Base-by-base conservation (phyloP, 495 filamentous ascomycete species). In the Xylaria grammica region DNA sequence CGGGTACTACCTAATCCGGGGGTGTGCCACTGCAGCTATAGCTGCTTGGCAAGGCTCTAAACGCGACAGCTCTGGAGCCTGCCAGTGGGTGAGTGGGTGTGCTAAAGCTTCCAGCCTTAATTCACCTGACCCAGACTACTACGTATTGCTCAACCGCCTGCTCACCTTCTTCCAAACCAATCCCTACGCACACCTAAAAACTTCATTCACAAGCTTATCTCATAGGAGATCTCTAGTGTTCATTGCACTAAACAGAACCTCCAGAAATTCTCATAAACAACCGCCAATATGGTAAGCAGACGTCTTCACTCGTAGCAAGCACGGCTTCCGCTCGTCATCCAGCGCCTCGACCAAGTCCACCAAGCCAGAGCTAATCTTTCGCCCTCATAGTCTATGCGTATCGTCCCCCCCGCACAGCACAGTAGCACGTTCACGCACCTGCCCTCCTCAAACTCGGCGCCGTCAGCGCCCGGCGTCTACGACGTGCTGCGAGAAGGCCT, bases 401-500 rank as follows among this genome's bases (percentile, higher is more conserved):
- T 98, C 75, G 85, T 89, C 69, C 94, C 94, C 76, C 74, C 86
- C 49, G 60, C 85, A 66, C 65, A 75, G 66, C 81, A 92, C 83
- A 73, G 78, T 72, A 78, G 79, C 69, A 84, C 86, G 64, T 82
- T 82, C 77, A 85, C 84, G 75, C 86, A 86, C 75, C 70, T 79
- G 71, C 73, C 78, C 17, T 72, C 75, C 63, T 83, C 82, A 62
- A 83, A 81, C 68, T 85, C 84, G 72, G 94, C 94, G 34, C 94
- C 94, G 64, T 96, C 92, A 20, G 94, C 92, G 59, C 92, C 92
- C 1, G 93, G 94, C 67, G 79, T 97, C 66, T 94, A 92, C 81
- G 94, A 98, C 80, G 93, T 89, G 19, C 90, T 98, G 64, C 92
- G 94, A 75, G 81, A 88, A 52, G 91, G 92, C 77, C 83, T 95